A percentile compares a stretch with the other conserved stretches of the same genome.
Conservation (phyloP, 2,329 filamentous ascomycete species). For the Domatiomyces globalis region DNA sequence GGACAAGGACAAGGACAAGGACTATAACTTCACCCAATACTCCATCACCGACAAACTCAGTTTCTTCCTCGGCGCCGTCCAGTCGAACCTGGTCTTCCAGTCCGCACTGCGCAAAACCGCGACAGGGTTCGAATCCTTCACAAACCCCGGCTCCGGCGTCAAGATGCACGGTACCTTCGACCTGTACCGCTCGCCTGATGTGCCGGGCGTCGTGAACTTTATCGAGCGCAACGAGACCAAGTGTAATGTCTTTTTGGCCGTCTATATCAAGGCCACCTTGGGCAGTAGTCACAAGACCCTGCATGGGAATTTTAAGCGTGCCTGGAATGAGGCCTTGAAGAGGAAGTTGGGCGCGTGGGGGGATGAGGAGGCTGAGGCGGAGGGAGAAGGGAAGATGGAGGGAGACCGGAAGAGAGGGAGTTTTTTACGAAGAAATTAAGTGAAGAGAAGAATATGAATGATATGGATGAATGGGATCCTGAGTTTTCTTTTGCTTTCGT, state of each 20-base stretch:
- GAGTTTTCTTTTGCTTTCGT: too few species aligned
- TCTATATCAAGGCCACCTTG: conserved; percentile 12
- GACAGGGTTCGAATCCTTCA: conserved; percentile 13
- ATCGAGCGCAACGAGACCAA: conserved; percentile 10
- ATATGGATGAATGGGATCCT: too few species aligned
- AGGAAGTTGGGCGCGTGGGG: conserved; percentile 1
- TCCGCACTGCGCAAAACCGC: conserved; percentile 7
- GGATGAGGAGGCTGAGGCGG: background rate
- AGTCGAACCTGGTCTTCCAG: conserved; percentile 10
- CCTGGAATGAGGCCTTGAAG: conserved; percentile 10
- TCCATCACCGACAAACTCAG: conserved; percentile 15
- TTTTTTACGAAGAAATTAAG: too few species aligned
- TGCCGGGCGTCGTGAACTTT: conserved; percentile 7
- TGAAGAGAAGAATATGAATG: too few species aligned
- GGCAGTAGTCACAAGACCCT: conserved; percentile 11
- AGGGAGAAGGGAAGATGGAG: background rate
- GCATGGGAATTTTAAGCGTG: conserved; percentile 11
- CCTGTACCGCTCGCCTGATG: conserved; percentile 2
- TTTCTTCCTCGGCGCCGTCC: conserved; percentile 1
- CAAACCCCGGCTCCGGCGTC: conserved; percentile 15
- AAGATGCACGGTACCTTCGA: conserved; percentile 10
- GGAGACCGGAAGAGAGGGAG: background rate
- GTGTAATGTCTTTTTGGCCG: conserved; percentile 11
- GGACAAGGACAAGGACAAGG: background rate
- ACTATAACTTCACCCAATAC: conserved; percentile 11